A percentile compares a stretch with the other conserved stretches of the same genome.
Conservation (phyloP, 192 early-diverging fungal genomes). For the Diversispora epigaea region DNA sequence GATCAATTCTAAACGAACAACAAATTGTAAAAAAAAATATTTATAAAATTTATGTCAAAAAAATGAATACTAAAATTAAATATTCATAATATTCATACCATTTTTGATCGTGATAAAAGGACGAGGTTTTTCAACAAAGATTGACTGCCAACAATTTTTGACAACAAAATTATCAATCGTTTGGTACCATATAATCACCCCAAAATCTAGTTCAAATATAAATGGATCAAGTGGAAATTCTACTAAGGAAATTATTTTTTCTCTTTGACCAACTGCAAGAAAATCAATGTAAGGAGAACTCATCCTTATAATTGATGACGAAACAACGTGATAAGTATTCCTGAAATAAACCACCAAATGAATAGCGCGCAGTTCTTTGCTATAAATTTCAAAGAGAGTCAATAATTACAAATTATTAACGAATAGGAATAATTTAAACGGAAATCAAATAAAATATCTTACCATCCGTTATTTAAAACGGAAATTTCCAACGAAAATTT, state of each 20-base stretch:
- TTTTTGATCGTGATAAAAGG: too few relatives aligned
- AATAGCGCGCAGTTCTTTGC: neutral
- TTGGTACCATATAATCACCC: neutral
- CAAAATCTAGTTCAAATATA: neutral
- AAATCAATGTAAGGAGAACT: neutral
- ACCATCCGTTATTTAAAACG: too few relatives aligned
- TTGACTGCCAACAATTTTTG: too few relatives aligned
- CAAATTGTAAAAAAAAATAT: too few relatives aligned
- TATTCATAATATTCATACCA: too few relatives aligned
- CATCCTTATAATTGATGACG: neutral
- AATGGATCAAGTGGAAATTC: neutral
- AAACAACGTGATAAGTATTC: neutral
- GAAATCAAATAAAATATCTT: too few relatives aligned
- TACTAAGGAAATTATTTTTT: neutral
- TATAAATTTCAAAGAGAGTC: neutral
- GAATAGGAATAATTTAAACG: neutral
- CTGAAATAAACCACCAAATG: conserved; percentile 9
- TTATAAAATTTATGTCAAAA: too few relatives aligned
- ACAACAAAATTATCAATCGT: neutral
- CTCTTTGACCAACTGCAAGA: neutral
- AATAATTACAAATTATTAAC: neutral
- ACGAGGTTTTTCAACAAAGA: too few relatives aligned
- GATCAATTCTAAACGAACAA: too few relatives aligned
- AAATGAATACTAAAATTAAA: too few relatives aligned
- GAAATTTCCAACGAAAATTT: too few relatives aligned